Percentiles rank a stretch among this genome's conserved stretches.
phyloP scores from a whole-genome alignment of 2,329 filamentous ascomycete genomes.

The Trichoderma sp. region DNA sequence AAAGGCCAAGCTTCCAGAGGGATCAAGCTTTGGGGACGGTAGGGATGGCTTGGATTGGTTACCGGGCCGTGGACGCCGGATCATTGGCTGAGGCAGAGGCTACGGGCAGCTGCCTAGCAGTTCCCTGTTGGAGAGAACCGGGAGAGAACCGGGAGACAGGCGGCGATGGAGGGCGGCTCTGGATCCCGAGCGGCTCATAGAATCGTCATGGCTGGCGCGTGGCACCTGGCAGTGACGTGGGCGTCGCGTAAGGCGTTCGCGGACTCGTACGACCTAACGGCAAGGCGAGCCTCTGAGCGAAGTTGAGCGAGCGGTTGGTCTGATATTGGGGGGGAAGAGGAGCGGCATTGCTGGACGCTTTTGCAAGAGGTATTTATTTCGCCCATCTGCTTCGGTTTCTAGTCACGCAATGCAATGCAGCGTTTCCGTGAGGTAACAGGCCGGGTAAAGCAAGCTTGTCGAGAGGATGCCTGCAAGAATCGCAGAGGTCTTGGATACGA shows the following conservation, averaged over 20 bases:
- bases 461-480: neutral
- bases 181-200: slow-evolving; percentile 14
- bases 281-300: neutral
- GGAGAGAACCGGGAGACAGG: neutral
- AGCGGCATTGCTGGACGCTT: neutral
- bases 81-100: slow-evolving; percentile 7
- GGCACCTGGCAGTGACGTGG: slow-evolving; percentile 24
- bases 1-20: neutral
- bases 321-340: neutral
- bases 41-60: neutral
- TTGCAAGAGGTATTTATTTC: slow-evolving; percentile 17
- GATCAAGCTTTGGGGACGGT: neutral
- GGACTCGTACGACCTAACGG: slow-evolving; percentile 3
- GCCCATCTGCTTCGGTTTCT: neutral
- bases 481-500: slow-evolving; percentile 16
- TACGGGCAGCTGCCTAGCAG: neutral
- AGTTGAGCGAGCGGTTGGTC: neutral
- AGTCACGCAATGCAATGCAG: slow-evolving; percentile 4
- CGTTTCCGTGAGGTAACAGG: slow-evolving; percentile 12
- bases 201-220: slow-evolving; percentile 28
- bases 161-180: slow-evolving; percentile 23
- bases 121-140: neutral
- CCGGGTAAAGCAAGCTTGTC: neutral
- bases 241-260: slow-evolving; percentile 26
- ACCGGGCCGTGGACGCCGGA: slow-evolving; percentile 18